Evolutionary conservation across 1,284 basidiomycete genomes (phyloP).

Genomic region (Lignosus rhinocerotis): DNA sequence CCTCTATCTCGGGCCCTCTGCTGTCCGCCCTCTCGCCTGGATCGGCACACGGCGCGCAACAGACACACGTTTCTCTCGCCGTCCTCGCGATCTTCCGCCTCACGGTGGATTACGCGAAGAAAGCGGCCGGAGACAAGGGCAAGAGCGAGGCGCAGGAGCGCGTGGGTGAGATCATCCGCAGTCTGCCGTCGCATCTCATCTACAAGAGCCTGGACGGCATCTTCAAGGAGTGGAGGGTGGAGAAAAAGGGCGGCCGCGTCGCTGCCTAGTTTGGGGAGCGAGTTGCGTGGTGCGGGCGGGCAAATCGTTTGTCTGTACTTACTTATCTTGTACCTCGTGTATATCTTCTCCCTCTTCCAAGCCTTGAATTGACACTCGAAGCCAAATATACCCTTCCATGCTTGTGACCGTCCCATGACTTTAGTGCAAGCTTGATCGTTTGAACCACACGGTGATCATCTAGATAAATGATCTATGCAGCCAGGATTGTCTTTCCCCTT

Average conservation of each 20-base stretch:
- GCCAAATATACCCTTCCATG: neutral
- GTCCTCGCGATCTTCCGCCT: slow-evolving; percentile 89
- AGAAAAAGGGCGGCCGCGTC: slow-evolving; percentile 62
- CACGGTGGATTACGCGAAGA: slow-evolving; percentile 77
- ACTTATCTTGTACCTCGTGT: slow-evolving; percentile 15
- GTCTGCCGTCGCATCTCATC: slow-evolving; percentile 80
- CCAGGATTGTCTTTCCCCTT: neutral
- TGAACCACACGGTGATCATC: neutral
- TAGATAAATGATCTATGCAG: neutral
- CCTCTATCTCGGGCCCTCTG: slow-evolving; percentile 62
- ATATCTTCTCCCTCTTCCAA: slow-evolving; percentile 12
- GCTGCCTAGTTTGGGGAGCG: neutral
- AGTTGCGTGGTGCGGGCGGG: slow-evolving; percentile 3
- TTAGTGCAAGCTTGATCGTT: neutral
- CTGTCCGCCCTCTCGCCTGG: slow-evolving; percentile 69
- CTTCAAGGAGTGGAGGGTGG: slow-evolving; percentile 87
- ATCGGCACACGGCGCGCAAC: slow-evolving; percentile 81
- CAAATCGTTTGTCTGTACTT: slow-evolving; percentile 4
- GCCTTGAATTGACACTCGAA: slow-evolving; percentile 5
- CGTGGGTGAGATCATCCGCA: slow-evolving; percentile 86
- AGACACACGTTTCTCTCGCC: slow-evolving; percentile 91
- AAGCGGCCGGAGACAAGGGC: slow-evolving; percentile 66
- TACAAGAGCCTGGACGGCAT: slow-evolving; percentile 90
- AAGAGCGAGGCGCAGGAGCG: slow-evolving; percentile 74
- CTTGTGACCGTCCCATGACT: too few relatives aligned